Evolutionary conservation across 2,329 filamentous ascomycete species (phyloP), one percentile per base, ranked within the genome.

Genomic region (Aspergillus pseudonomiae): DNA sequence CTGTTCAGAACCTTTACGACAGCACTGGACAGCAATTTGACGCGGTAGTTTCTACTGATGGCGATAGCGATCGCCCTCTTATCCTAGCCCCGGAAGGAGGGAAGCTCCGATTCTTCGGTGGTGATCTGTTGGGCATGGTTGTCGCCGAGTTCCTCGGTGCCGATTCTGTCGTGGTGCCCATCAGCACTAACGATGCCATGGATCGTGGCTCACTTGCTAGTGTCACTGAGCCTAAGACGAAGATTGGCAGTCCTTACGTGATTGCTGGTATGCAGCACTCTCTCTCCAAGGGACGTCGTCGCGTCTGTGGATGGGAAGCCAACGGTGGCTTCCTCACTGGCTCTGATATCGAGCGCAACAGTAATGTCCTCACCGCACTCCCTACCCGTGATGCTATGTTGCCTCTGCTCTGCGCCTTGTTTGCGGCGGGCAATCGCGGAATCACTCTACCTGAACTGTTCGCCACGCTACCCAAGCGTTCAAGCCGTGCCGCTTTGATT

Each of bases 241-340:
- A 75, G 63, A 76, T 75, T 36, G 74, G 74, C 24, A 76, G 74
- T 43, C 74, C 74, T 4, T 75, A 75, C 52, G 74, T 76, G 46
- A 76, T 76, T 43, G 66, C 71, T 10, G 74, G 74, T 24, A 75
- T 76, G 74, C 69, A 76, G 65, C 55, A 59, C n/a, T 71, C 74
- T n/a, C 63, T 68, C 36, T 39, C 60, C 9, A 74, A 73, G 62
- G 73, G 73, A 0, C 70, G 69, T 56, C 58, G 46, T 16, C 70
- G 70, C 32, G 72, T 76, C 60, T 71, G 69, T 59, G 74, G 74
- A 48, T 76, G 74, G 74, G 74, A 76, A 65, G 74, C 74, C 36
- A 76, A 76, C 43, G 74, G 74, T 14, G 74, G 74, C 14, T 76
- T 76, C 61, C 71, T 76, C 54, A 75, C 74, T 1, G 71, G 72